Evolutionary conservation across 1,284 basidiomycete species (phyloP), one percentile per base, ranked within the genome.

Genomic region (Neotropicomus parvogracilis): DNA sequence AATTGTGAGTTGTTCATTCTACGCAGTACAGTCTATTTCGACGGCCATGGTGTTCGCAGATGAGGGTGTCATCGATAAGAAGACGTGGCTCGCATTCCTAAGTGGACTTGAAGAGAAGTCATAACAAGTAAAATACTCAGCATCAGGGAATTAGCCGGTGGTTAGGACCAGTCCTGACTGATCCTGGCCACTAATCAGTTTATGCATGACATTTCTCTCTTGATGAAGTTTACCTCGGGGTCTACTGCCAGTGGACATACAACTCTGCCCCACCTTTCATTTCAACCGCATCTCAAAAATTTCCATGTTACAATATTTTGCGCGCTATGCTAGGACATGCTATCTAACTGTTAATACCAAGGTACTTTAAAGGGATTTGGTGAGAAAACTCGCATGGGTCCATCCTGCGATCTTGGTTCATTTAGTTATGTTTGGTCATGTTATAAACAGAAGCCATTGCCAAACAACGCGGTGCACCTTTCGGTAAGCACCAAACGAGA

Each of bases 21-120:
- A 14, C 31, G 19, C 34, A 29, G 14, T 20, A 4, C 20, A 16
- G 3, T 40, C 7, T 31, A 24, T 4, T 35, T 41, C 40, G 16
- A 52, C 53, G 11, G 53, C 26, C 17, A 40, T 52, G 26, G 11
- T 31, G n/a, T 39, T 36, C 32, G 16, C 55, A 90, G 88, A 94
- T 62, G 84, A 88, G 60, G 95, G 95, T 6, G 75, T 95, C 10
- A 88, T 98, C 50, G 89, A 94, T 67, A 97, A 97, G 76, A 95
- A 95, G 70, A 81, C 81, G 1, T 97, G 91, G 91, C 77, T 95
- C 20, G 84, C 78, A 6, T 94, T 94, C 71, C 70, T 95, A 28
- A 79, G 74, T 44, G 79, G 84, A 59, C 67, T 92, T 34, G 86
- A 89, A 55, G 80, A 80, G 54, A 79, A 76, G 52, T 75, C 54